Percentiles rank a stretch among this genome's conserved stretches.
Conservation (phyloP, 345 rosid genomes). For the Linum usitatissimum region DNA sequence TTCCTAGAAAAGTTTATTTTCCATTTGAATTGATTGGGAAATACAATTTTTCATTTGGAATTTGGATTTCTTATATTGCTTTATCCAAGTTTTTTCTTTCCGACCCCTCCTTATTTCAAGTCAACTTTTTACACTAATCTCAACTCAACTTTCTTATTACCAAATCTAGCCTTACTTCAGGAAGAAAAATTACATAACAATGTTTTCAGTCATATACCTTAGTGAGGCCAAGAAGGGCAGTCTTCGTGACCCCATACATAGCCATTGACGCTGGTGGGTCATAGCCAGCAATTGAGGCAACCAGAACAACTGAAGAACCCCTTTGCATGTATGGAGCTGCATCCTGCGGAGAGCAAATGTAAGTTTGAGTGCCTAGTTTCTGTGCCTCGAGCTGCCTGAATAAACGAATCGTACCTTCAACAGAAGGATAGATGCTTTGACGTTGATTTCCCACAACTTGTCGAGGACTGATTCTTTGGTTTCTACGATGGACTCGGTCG, state of each 20-base stretch:
- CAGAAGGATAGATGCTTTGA: slow-evolving; percentile 60
- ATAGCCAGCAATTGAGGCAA: slow-evolving; percentile 67
- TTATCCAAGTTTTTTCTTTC: too few relatives aligned
- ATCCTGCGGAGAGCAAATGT: slow-evolving; percentile 34
- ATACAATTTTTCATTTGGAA: too few relatives aligned
- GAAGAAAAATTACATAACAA: background rate
- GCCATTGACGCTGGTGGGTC: slow-evolving; percentile 49
- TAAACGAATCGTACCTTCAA: slow-evolving; percentile 33
- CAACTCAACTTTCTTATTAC: too few relatives aligned
- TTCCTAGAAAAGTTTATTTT: too few relatives aligned
- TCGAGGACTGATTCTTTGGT: slow-evolving; percentile 58
- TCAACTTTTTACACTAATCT: too few relatives aligned
- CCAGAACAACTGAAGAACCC: slow-evolving; percentile 67
- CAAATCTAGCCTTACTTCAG: background rate
- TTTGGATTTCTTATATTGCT: too few relatives aligned
- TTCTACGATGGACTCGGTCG: slow-evolving; percentile 44
- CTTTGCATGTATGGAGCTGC: slow-evolving; percentile 62
- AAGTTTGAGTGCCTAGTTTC: too few relatives aligned
- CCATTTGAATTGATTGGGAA: too few relatives aligned
- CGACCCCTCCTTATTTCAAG: too few relatives aligned
- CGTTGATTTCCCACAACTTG: slow-evolving; percentile 86
- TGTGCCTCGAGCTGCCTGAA: background rate
- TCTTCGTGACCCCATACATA: slow-evolving; percentile 94
- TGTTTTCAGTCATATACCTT: slow-evolving; percentile 35
- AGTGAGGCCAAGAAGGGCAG: slow-evolving; percentile 80